Base-by-base conservation (phyloP, 192 early-diverging fungal genomes). In the Backusella psychrophila region DNA sequence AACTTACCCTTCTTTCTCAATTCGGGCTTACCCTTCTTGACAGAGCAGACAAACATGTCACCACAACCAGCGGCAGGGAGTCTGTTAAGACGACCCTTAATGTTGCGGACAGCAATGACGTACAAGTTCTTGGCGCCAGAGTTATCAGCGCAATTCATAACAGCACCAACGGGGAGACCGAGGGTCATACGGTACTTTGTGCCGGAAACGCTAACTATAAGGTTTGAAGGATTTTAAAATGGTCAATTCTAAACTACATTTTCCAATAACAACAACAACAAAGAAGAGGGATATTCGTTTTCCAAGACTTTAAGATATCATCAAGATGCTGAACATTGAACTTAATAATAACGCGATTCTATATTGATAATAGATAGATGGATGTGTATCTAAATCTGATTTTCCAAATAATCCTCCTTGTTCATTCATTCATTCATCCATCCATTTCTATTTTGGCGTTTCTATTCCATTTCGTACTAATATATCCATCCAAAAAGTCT, bases 111-210 rank as follows among this genome's bases (percentile, higher is more conserved):
- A 81, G 97, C 92, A 82, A 99, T 98, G 81, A 99, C 91, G 93
- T 99, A 98, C 78, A 99, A 90, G 94, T 99, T 99, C 94, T 99
- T 99, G 85, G 98, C 98, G 68, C 98, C 98, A 87, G 97, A 98
- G 96, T 99, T 99, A 88, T 99, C 98, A 75, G 98, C 98, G 85
- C 97, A 99, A 91, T 99, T 99, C 93, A 99, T 98, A 78, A 99
- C 95, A 69, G 98, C 98, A 88, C 89, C 87, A 67, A 89, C 88
- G 36, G 89, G 89, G 74, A 99, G 92, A 96, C 95, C 98, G 81
- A 99, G 93, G 85, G 97, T 96, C 97, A 99, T 99, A 84, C 97
- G 93, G 91, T 96, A 97, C 88, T 99, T 99, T 88, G 91, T 95
- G 81, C 96, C 96, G 75, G 94, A 88, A 87, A 90, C 87, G 82